Percentiles rank a stretch among this genome's conserved stretches.
Evolutionary conservation across 257 asterid species (phyloP).

Genomic region (Schizonepeta tenuifolia): DNA sequence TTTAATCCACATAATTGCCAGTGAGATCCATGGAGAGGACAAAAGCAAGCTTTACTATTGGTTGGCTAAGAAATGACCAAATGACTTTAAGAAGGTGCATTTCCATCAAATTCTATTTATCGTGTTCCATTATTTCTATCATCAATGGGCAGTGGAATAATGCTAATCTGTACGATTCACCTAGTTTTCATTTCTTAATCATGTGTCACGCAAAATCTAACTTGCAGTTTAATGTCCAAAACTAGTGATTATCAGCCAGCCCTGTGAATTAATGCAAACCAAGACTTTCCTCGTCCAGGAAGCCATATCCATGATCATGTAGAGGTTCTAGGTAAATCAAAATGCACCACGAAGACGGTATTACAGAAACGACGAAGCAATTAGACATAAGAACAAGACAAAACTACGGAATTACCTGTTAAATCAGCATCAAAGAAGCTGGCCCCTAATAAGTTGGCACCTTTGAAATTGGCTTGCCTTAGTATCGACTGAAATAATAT

Average conservation of each 20-base stretch:
- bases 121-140: background rate
- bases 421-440: constrained; percentile 99
- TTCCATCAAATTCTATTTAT: background rate
- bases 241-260: background rate
- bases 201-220: background rate
- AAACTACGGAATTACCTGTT: constrained; percentile 55
- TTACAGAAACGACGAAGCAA: constrained; percentile 18
- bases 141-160: constrained; percentile 4
- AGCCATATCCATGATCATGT: background rate
- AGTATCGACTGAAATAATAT: constrained; percentile 70
- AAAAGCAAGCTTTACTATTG: background rate
- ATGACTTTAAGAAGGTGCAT: background rate
- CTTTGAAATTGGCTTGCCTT: constrained; percentile 93
- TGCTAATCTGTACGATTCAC: background rate
- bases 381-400: background rate
- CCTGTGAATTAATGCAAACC: background rate
- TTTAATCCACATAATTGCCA: background rate
- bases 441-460: constrained; percentile 90
- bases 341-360: background rate
- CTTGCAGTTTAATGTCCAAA: background rate
- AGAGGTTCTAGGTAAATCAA: background rate
- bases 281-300: background rate
- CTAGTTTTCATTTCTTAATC: background rate
- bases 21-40: background rate
- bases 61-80: constrained; percentile 6